Evolutionary conservation across 2,329 filamentous ascomycete genomes (phyloP).

Genomic region (Madurella mycetomatis): DNA sequence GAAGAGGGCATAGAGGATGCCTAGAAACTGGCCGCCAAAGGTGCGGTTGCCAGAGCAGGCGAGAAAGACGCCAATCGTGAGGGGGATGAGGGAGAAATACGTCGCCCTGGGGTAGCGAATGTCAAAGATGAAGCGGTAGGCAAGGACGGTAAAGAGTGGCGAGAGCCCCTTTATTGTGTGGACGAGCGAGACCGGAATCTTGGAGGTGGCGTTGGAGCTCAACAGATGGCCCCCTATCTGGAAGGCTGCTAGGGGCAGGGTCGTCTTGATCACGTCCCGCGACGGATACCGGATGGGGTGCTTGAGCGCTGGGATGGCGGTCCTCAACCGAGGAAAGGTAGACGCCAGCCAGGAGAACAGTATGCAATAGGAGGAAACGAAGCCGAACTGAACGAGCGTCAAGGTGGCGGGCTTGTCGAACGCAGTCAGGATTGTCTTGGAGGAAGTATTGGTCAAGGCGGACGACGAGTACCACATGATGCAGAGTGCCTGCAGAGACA

Average conservation of each 20-base stretch:
- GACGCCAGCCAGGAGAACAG: conserved; percentile 71
- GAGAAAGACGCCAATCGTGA: conserved; percentile 91
- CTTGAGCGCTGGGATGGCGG: conserved; percentile 70
- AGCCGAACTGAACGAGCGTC: conserved; percentile 88
- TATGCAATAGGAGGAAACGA: conserved; percentile 85
- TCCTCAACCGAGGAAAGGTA: conserved; percentile 65
- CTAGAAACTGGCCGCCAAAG: conserved; percentile 81
- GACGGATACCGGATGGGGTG: conserved; percentile 79
- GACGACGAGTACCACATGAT: conserved; percentile 93
- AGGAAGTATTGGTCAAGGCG: conserved; percentile 93
- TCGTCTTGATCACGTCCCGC: conserved; percentile 76
- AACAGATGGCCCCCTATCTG: conserved; percentile 91
- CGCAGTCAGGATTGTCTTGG: conserved; percentile 91
- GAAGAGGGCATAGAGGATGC: conserved; percentile 82
- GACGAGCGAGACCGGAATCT: conserved; percentile 93
- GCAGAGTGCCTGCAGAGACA: conserved; percentile 64
- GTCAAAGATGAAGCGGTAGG: conserved; percentile 83
- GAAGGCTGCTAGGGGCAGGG: conserved; percentile 86
- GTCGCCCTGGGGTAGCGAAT: conserved; percentile 84
- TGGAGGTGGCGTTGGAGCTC: conserved; percentile 87
- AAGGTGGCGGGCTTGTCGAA: conserved; percentile 88
- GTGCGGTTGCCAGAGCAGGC: conserved; percentile 79
- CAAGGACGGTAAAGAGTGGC: conserved; percentile 88
- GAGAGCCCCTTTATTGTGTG: conserved; percentile 98
- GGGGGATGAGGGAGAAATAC: conserved; percentile 82